Evolutionary conservation across 768 basidiomycete genomes (phyloP).

Genomic region (Tricholomella constricta): DNA sequence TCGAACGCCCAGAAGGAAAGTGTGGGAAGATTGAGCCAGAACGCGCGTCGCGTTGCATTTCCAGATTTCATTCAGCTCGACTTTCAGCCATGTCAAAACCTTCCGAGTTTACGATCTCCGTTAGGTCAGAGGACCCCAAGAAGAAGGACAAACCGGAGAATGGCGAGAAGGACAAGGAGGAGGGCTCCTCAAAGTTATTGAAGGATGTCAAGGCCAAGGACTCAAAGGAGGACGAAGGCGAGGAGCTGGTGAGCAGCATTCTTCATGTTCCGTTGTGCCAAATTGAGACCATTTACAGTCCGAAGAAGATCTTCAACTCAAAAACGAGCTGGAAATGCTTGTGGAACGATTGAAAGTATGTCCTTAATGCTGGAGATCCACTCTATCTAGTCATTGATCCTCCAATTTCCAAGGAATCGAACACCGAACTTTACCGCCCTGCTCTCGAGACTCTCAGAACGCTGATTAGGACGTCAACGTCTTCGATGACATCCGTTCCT

Average conservation of each 20-base stretch:
- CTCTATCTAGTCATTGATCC: conserved; percentile 17
- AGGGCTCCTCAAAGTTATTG: conserved; percentile 56
- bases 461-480: conserved; percentile 93
- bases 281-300: conserved; percentile 52
- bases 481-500: conserved; percentile 98
- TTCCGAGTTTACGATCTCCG: conserved; percentile 59
- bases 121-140: conserved; percentile 74
- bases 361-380: conserved; percentile 1
- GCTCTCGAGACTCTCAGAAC: conserved; percentile 93
- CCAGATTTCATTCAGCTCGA: conserved; percentile 12
- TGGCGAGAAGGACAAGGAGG: conserved; percentile 49
- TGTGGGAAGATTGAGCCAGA: conserved; percentile 37
- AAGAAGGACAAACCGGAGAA: conserved; percentile 57
- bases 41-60: conserved; percentile 56
- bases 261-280: not conserved
- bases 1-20: not conserved
- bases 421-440: conserved; percentile 81
- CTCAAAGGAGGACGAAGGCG: conserved; percentile 61
- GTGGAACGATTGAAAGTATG: conserved; percentile 89
- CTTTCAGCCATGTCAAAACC: conserved; percentile 53
- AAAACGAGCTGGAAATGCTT: conserved; percentile 95
- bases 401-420: conserved; percentile 67
- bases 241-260: conserved; percentile 73
- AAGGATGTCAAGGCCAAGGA: conserved; percentile 48
- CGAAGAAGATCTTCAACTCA: conserved; percentile 93